Evolutionary conservation across 2,329 filamentous ascomycete genomes (phyloP).

Genomic region (Talaromyces islandicus): DNA sequence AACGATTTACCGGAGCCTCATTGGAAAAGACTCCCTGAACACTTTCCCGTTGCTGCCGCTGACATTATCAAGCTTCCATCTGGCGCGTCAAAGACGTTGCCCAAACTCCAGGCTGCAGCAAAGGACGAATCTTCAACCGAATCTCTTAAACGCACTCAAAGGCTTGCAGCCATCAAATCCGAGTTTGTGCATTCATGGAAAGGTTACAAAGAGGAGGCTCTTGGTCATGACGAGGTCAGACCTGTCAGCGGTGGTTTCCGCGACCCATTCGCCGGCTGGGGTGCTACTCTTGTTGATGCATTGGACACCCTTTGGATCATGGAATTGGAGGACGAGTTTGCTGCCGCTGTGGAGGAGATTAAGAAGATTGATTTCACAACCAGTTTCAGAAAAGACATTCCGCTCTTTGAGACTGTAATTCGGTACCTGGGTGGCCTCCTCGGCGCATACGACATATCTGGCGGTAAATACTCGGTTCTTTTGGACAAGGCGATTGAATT

Average conservation of each 20-base stretch:
- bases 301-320: conserved; percentile 86
- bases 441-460: conserved; percentile 80
- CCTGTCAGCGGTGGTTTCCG: conserved; percentile 63
- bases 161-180: conserved; percentile 61
- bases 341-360: conserved; percentile 66
- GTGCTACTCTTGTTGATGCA: conserved; percentile 76
- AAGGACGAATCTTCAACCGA: conserved; percentile 54
- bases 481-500: conserved; percentile 74
- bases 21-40: conserved; percentile 69
- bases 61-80: conserved; percentile 72
- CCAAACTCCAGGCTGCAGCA: conserved; percentile 71
- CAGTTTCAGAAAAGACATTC: conserved; percentile 61
- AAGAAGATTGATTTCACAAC: conserved; percentile 77
- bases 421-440: conserved; percentile 83
- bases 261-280: conserved; percentile 89
- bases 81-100: conserved; percentile 62
- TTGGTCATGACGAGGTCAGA: conserved; percentile 78
- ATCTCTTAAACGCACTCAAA: conserved; percentile 57
- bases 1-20: conserved; percentile 43
- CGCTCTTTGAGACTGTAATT: conserved; percentile 90
- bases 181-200: conserved; percentile 75
- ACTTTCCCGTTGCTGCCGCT: conserved; percentile 67
- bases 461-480: conserved; percentile 60
- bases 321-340: conserved; percentile 70
- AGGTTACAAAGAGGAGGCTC: conserved; percentile 74